These are phyloP conservation scores for Mitragyna speciosa DNA, from an alignment of 257 asterid genomes.

Conservation along the genomic window DNA sequence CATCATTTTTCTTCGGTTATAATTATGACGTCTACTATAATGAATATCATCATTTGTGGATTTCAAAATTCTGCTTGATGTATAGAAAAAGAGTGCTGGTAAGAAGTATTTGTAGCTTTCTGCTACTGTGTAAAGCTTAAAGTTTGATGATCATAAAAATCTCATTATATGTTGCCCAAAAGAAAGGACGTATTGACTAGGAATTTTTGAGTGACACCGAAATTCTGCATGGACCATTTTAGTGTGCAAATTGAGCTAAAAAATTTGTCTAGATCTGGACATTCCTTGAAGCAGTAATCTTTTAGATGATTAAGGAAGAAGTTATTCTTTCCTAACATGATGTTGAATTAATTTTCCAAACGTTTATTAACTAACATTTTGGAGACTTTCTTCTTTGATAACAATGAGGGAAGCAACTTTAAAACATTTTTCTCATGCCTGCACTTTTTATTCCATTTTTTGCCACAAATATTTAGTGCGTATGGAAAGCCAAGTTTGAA, in stretches of 20 bases:
- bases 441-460: slow-evolving; percentile 11
- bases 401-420: slow-evolving; percentile 16
- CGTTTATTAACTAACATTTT: slow-evolving; percentile 46
- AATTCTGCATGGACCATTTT: slow-evolving; percentile 12
- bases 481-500: slow-evolving; percentile 25
- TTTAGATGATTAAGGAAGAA: slow-evolving; percentile 34
- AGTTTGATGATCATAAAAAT: too few species aligned
- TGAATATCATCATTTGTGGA: neutral
- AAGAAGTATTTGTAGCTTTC: too few species aligned
- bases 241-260: slow-evolving; percentile 23
- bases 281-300: slow-evolving; percentile 42
- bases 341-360: slow-evolving; percentile 1
- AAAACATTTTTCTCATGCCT: slow-evolving; percentile 27
- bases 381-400: slow-evolving; percentile 15
- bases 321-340: neutral
- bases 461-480: slow-evolving; percentile 27
- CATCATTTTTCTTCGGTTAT: neutral
- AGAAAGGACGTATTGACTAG: neutral
- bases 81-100: too few species aligned
- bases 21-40: neutral
- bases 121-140: too few species aligned
- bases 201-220: too few species aligned
- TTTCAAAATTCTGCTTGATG: neutral
- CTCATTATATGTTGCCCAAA: too few species aligned
- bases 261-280: slow-evolving; percentile 31